These are phyloP conservation scores for Rhodotorula sp. DNA, from an alignment of 1,284 basidiomycete genomes.

Conservation along the genomic window DNA sequence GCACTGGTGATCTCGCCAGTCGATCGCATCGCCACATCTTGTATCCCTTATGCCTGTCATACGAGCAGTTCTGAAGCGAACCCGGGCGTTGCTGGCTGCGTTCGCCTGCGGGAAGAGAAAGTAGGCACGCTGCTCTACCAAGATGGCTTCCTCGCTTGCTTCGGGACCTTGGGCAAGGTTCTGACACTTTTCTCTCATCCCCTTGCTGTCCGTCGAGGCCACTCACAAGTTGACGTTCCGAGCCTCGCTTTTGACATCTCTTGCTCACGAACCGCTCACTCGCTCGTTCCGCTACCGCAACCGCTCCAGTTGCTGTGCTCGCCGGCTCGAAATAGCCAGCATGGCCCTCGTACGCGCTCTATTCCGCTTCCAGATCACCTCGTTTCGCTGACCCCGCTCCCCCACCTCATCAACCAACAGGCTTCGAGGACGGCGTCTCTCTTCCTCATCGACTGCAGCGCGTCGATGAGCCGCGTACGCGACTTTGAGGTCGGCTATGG, in stretches of 20 bases:
- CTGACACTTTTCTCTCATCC: too few species aligned
- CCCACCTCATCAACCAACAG: constrained; percentile 2
- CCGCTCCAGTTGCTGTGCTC: not conserved
- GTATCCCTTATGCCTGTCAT: not conserved
- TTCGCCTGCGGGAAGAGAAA: too few species aligned
- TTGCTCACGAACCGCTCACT: not conserved
- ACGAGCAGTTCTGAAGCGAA: too few species aligned
- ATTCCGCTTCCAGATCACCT: not conserved
- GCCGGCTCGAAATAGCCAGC: not conserved
- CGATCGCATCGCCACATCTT: not conserved
- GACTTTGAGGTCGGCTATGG: not conserved
- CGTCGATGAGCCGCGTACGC: constrained; percentile 20
- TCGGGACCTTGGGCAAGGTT: too few species aligned
- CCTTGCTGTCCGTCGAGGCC: too few species aligned
- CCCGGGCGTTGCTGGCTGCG: too few species aligned
- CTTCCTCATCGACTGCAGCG: constrained; percentile 33
- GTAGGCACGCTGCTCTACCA: too few species aligned
- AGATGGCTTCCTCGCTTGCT: too few species aligned
- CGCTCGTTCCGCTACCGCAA: not conserved
- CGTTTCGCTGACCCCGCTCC: not conserved
- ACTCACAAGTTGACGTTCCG: not conserved
- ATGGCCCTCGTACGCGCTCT: not conserved
- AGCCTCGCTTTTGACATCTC: not conserved
- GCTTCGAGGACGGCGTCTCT: constrained; percentile 26
- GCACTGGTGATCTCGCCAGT: constrained; percentile 12